Conservation (phyloP, 2,329 filamentous ascomycete species). For the Chaetomiaceae sp. region DNA sequence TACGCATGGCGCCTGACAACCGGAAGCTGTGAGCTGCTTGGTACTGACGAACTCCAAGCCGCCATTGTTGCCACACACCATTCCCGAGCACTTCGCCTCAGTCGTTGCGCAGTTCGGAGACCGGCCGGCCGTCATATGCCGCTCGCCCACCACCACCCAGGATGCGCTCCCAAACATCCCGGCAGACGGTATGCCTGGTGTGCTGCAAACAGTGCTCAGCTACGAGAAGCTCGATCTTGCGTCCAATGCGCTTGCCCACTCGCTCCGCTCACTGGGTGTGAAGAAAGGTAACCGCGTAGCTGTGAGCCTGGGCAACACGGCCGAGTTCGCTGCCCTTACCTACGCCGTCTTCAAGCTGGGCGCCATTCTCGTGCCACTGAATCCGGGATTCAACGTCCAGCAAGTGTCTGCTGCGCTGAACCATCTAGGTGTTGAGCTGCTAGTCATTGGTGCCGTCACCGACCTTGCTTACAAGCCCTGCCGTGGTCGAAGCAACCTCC, state of each 20-base stretch:
- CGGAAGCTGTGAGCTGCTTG: neutral
- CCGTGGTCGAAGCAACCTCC: constrained; percentile 47
- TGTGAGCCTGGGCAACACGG: constrained; percentile 76
- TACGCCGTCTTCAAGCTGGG: constrained; percentile 93
- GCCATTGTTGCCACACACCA: constrained; percentile 59
- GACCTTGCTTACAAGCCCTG: constrained; percentile 65
- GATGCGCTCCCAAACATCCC: constrained; percentile 18
- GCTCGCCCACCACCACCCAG: constrained; percentile 33
- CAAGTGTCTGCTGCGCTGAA: constrained; percentile 74
- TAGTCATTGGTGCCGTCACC: constrained; percentile 83
- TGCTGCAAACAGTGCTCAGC: constrained; percentile 60
- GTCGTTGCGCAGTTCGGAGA: constrained; percentile 61
- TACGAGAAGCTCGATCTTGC: constrained; percentile 68
- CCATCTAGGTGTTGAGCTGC: constrained; percentile 65
- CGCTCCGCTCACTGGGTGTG: constrained; percentile 64
- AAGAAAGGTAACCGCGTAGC: constrained; percentile 78
- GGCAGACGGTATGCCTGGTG: constrained; percentile 47
- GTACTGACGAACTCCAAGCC: constrained; percentile 42
- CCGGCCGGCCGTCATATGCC: constrained; percentile 50
- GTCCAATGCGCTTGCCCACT: constrained; percentile 70
- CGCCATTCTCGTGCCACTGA: constrained; percentile 88
- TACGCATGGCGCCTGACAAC: constrained; percentile 1
- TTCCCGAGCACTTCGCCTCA: constrained; percentile 64
- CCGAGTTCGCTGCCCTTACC: constrained; percentile 76
- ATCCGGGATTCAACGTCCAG: constrained; percentile 75